Evolutionary conservation across 129 eudicot genomes (phyloP).

Genomic region (Tanacetum coccineum): DNA sequence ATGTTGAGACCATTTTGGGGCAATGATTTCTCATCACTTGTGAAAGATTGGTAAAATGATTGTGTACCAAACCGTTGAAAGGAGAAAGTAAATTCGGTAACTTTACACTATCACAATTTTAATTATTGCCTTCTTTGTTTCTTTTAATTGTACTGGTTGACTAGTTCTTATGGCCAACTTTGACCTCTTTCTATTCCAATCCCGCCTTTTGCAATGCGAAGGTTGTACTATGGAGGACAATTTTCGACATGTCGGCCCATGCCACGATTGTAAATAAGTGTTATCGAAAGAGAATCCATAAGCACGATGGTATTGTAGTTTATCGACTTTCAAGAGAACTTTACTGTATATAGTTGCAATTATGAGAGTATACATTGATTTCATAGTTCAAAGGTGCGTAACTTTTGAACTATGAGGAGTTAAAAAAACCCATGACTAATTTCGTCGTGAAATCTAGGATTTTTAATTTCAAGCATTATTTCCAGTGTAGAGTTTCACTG

Average conservation of each 20-base stretch:
- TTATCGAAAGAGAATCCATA: background rate
- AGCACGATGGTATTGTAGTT: too few relatives aligned
- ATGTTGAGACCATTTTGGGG: background rate
- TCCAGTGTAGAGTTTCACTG: too few relatives aligned
- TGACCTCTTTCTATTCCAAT: constrained; percentile 18
- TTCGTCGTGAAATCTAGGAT: too few relatives aligned
- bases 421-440: too few relatives aligned
- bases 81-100: constrained; percentile 26
- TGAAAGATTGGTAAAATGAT: constrained; percentile 9
- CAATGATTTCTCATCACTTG: constrained; percentile 1
- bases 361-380: too few relatives aligned
- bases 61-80: constrained; percentile 7
- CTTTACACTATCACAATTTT: background rate
- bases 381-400: too few relatives aligned
- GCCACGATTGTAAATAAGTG: background rate
- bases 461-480: too few relatives aligned
- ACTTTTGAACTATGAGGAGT: too few relatives aligned
- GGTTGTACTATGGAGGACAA: background rate
- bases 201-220: constrained; percentile 1
- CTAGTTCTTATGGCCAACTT: constrained; percentile 17
- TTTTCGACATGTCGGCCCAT: background rate
- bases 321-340: too few relatives aligned
- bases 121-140: constrained; percentile 4
- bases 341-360: too few relatives aligned
- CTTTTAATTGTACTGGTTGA: constrained; percentile 19